Base-by-base conservation (phyloP, 2,329 filamentous ascomycete species). In the Ramichloridium luteum region DNA sequence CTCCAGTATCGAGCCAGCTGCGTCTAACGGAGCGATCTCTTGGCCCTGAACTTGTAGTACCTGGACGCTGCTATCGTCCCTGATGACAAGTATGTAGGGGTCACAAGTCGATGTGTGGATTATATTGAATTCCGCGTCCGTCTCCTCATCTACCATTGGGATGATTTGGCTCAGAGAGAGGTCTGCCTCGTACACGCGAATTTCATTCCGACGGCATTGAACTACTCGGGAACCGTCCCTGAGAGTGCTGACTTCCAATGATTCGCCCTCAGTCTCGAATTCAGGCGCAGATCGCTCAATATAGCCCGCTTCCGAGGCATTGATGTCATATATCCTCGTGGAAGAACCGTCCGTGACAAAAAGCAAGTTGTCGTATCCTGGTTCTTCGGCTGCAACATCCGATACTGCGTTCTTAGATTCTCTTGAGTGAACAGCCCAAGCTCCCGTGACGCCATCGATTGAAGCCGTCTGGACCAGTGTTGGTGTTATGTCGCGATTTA, bases 151-250 rank as follows among this genome's bases (percentile, higher is more conserved):
- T 39, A 83, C 72, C 70, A 96, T 84, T 1, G 86, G 84, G 30
- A 94, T 70, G 33, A 98, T 96, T 50, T 96, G 88, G 27, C 78
- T 77, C 32, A 98, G 68, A 8, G 80, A 82, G 37, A 98, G 71
- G 55, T 93, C 83, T 84, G 78, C 78, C 54, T 96, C 86, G 47
- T 94, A 98, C 39, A 80, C 88, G 37, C 88, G 72, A 14, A 96
- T 74, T 50, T 96, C 88, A 2, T 77, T 83, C 42, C 78, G 80
- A 32, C 93, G 66, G 2, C 93, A 78, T 51, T 96, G 90, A 11
- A 96, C 77, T 18, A 96, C 77, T 36, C 84, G 74, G 51, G 72
- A 81, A 38, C 81, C 75, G 31, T 73, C 72, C n/a, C 80, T 80
- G 56, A 98, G 73, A 0, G 79, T 80, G 11, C 82, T 83, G 12